Evolutionary conservation across 768 basidiomycete genomes (phyloP).

Genomic region (Cantharellus cinnabarinus): DNA sequence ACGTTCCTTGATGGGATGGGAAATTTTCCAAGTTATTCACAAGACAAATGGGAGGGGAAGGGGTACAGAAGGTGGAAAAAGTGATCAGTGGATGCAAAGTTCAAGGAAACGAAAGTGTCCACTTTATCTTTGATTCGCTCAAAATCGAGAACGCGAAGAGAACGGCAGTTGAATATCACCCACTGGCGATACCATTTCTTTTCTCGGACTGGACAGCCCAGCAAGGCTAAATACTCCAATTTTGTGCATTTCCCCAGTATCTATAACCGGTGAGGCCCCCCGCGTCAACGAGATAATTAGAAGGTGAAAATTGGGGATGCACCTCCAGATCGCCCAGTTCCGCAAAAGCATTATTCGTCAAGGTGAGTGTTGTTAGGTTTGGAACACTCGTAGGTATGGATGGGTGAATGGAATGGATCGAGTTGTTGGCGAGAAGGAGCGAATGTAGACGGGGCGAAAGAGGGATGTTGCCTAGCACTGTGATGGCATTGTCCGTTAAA

Average conservation of each 20-base stretch:
- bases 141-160: constrained; percentile 83
- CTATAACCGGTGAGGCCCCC: not conserved
- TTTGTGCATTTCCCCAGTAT: constrained; percentile 31
- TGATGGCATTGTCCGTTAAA: constrained; percentile 79
- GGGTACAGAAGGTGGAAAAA: not conserved
- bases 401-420: constrained; percentile 62
- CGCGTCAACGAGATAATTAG: constrained; percentile 27
- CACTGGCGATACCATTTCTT: constrained; percentile 95
- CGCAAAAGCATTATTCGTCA: constrained; percentile 61
- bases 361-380: constrained; percentile 62
- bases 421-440: constrained; percentile 76
- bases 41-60: not conserved
- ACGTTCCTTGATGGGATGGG: constrained; percentile 42
- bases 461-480: constrained; percentile 65
- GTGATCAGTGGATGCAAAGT: not conserved
- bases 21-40: constrained; percentile 1
- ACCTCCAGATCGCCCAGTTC: constrained; percentile 68
- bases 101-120: constrained; percentile 5
- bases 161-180: constrained; percentile 75
- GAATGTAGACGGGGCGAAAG: constrained; percentile 68
- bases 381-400: constrained; percentile 69
- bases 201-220: constrained; percentile 72
- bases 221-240: constrained; percentile 53
- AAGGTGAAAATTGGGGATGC: not conserved
- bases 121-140: constrained; percentile 91